Percentiles rank a stretch among this genome's conserved stretches.
phyloP scores from a whole-genome alignment of 164 flowering plant species.

The Chimonanthus praecox region DNA sequence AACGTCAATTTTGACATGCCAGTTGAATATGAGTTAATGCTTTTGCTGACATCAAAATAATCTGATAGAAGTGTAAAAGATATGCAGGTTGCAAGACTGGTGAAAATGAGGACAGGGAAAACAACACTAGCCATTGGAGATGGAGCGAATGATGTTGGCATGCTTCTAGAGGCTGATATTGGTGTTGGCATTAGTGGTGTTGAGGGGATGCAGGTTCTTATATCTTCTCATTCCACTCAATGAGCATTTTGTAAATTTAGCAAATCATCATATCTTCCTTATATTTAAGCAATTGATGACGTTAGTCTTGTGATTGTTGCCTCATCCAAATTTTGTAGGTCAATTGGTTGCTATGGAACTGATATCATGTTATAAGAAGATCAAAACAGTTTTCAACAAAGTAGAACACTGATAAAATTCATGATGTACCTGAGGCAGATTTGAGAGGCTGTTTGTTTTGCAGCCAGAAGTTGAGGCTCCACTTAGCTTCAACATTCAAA shows the following conservation, averaged over 20 bases:
- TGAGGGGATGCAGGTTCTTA: conserved; percentile 90
- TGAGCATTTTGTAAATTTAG: background rate
- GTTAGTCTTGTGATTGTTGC: background rate
- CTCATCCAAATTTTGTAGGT: background rate
- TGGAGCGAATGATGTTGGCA: conserved; percentile 95
- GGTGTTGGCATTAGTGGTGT: conserved; percentile 91
- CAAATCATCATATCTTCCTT: background rate
- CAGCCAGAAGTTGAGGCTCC: too few species aligned
- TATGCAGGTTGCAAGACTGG: conserved; percentile 80
- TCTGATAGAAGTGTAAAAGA: conserved; percentile 36
- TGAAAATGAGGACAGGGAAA: conserved; percentile 56
- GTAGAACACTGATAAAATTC: background rate
- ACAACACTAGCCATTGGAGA: conserved; percentile 84
- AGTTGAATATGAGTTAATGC: conserved; percentile 1
- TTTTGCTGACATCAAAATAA: conserved; percentile 14
- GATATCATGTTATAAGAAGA: background rate
- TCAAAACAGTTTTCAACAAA: background rate
- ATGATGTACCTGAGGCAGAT: too few species aligned
- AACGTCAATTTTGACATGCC: background rate
- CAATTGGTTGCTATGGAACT: background rate
- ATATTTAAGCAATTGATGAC: background rate
- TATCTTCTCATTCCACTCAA: background rate
- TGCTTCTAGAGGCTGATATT: conserved; percentile 93
- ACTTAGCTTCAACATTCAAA: too few species aligned
- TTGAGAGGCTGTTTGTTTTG: too few species aligned